Base-by-base conservation (phyloP, 1,139 yeast genomes). In the Zygosaccharomyces pseudobailii region DNA sequence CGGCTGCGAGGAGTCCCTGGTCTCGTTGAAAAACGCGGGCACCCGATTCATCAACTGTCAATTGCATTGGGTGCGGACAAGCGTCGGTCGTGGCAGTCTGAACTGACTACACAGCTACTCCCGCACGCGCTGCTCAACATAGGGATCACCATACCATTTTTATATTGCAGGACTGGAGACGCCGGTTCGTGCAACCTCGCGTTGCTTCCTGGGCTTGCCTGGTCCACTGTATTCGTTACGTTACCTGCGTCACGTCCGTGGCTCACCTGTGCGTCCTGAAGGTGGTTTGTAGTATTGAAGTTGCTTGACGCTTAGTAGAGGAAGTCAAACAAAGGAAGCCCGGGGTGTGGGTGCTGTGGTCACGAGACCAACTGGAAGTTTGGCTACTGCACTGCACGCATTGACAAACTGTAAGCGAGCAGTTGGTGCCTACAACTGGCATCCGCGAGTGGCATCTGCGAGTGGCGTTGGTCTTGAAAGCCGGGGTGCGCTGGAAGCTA, bases 61-160 rank as follows among this genome's bases (percentile, higher is more conserved):
- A 30, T 30, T 30, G 33, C 33, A 30, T 30, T 30, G 33, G 33
- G 33, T 13, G 17, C 13, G 33, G 13, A 30, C 33, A 30, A 30
- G 33, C 13, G 33, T 30, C 13, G 33, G 13, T 9, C 33, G 33
- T 30, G 33, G 33, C 17, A n/a, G 33, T n/a, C 17, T 30, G 33
- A 5, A n/a, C 19, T 6, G 13, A n/a, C 27, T 24, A 19, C 17
- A n/a, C 33, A 30, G 33, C 19, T 10, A 4, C 33, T 10, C 13
- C 33, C 13, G 10, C 33, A 30, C 33, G 33, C 33, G 33, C 33
- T 30, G 33, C 33, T 30, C 17, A n/a, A 19, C 23, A 25, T 25
- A 23, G 8, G 9, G 24, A 38, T 38, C 41, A 38, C 33, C 41
- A 38, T 38, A 38, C 41, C 41, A 38, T 38, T 38, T 38, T 38